A percentile compares a stretch with the other conserved stretches of the same genome.
Evolutionary conservation across 2,329 filamentous ascomycete genomes (phyloP).

Genomic region (Aspergillus pseudonomiae): DNA sequence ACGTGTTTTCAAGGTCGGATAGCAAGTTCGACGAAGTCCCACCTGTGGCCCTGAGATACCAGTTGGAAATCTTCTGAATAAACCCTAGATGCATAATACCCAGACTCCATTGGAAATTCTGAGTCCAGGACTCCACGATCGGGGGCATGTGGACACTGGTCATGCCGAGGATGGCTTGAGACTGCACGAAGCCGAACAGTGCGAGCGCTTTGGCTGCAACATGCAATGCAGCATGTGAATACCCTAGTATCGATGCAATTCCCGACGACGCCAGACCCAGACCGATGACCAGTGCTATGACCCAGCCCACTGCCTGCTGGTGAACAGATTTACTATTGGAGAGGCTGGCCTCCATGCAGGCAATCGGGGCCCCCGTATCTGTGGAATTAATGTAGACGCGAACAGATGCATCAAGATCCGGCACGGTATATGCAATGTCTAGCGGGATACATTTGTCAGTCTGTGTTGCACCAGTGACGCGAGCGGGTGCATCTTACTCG

Average conservation of each 20-base stretch:
- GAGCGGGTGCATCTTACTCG: slow-evolving; percentile 52
- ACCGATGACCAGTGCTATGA: slow-evolving; percentile 82
- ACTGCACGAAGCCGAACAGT: slow-evolving; percentile 90
- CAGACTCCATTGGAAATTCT: slow-evolving; percentile 98
- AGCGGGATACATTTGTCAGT: slow-evolving; percentile 9
- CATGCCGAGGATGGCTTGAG: slow-evolving; percentile 87
- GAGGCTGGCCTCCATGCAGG: slow-evolving; percentile 83
- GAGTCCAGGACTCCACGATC: slow-evolving; percentile 88
- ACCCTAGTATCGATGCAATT: slow-evolving; percentile 82
- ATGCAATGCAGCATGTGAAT: slow-evolving; percentile 91
- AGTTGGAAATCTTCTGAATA: slow-evolving; percentile 83
- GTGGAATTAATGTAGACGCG: slow-evolving; percentile 77
- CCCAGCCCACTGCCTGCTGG: slow-evolving; percentile 84
- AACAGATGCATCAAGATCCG: slow-evolving; percentile 85
- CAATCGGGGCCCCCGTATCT: slow-evolving; percentile 65
- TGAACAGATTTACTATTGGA: slow-evolving; percentile 93
- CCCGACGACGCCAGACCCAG: slow-evolving; percentile 81
- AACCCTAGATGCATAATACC: slow-evolving; percentile 86
- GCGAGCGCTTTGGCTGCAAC: slow-evolving; percentile 89
- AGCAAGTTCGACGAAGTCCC: slow-evolving; percentile 79
- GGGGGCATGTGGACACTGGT: slow-evolving; percentile 79
- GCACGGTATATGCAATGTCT: slow-evolving; percentile 82
- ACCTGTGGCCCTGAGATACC: slow-evolving; percentile 92
- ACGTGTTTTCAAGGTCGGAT: slow-evolving; percentile 70
- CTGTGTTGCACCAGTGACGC: background rate